Evolutionary conservation across 176 grass and related monocot genomes (phyloP).

Genomic region (Carex kokanica): DNA sequence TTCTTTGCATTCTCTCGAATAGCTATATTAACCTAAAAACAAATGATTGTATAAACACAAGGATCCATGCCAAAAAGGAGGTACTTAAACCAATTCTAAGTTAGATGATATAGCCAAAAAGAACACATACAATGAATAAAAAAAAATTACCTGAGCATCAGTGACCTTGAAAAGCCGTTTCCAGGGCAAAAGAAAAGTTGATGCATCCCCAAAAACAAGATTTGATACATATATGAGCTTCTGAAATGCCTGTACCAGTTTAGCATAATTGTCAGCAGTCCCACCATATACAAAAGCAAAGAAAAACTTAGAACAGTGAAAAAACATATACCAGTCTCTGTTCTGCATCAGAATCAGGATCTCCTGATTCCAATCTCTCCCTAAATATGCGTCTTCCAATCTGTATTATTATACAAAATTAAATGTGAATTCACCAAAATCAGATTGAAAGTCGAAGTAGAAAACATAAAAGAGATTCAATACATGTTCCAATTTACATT

Average conservation of each 20-base stretch:
- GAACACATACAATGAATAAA: neutral
- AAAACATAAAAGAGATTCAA: slow-evolving; percentile 22
- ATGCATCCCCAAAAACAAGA: slow-evolving; percentile 94
- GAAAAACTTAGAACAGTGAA: slow-evolving; percentile 29
- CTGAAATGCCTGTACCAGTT: slow-evolving; percentile 76
- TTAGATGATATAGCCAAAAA: neutral
- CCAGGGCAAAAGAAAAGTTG: slow-evolving; percentile 92
- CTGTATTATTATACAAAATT: slow-evolving; percentile 45
- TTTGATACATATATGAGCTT: slow-evolving; percentile 98
- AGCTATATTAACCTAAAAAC: slow-evolving; percentile 84
- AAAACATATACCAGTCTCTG: slow-evolving; percentile 60
- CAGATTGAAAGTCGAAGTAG: neutral
- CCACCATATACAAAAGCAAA: slow-evolving; percentile 14
- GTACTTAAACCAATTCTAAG: neutral
- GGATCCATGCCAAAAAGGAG: slow-evolving; percentile 1
- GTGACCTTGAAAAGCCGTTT: slow-evolving; percentile 95
- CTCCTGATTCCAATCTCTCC: slow-evolving; percentile 78
- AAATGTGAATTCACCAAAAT: slow-evolving; percentile 24
- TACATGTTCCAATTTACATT: slow-evolving; percentile 19
- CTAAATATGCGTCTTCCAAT: slow-evolving; percentile 86
- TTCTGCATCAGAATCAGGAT: slow-evolving; percentile 68
- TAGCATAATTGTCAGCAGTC: slow-evolving; percentile 23
- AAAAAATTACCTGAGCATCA: slow-evolving; percentile 84
- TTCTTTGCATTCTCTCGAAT: slow-evolving; percentile 92
- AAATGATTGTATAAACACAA: neutral